Evolutionary conservation across 257 asterid genomes (phyloP).

Genomic region (Gentiana macrophylla): DNA sequence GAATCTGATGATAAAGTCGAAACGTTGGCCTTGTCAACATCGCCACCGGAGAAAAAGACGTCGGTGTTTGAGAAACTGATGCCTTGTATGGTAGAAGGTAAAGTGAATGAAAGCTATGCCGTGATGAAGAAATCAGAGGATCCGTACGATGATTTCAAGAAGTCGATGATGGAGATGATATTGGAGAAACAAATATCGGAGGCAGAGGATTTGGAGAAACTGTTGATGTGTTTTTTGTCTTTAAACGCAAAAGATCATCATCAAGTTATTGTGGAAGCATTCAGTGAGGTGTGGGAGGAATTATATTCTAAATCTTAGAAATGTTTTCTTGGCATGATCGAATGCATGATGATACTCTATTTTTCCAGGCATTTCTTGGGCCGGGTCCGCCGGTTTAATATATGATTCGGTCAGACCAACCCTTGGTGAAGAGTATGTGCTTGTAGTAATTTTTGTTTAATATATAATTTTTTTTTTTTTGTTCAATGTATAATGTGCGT

Average conservation of each 20-base stretch:
- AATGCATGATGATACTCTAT: no score
- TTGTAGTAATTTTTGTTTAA: no score
- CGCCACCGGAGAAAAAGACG: constrained; percentile 7
- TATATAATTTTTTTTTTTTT: no score
- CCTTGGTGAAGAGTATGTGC: no score
- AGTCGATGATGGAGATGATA: constrained; percentile 74
- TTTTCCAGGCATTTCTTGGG: no score
- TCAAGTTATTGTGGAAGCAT: constrained; percentile 51
- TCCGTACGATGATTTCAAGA: constrained; percentile 73
- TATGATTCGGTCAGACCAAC: no score
- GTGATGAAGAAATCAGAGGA: constrained; percentile 59
- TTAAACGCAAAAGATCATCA: constrained; percentile 60
- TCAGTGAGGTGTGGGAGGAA: constrained; percentile 47
- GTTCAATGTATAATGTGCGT: no score
- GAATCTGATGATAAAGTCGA: constrained; percentile 17
- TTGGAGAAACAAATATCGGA: constrained; percentile 55
- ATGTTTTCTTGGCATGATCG: no score
- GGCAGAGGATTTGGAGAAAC: constrained; percentile 50
- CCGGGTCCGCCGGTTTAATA: no score
- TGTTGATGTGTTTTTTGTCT: constrained; percentile 53
- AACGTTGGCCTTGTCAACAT: constrained; percentile 15
- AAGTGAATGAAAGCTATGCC: constrained; percentile 38
- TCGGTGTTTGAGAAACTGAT: constrained; percentile 9
- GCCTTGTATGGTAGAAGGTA: constrained; percentile 24
- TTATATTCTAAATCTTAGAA: constrained; percentile 13